phyloP scores from a whole-genome alignment of 805 yeast genomes.

The Barnettozyma sucrosica region DNA sequence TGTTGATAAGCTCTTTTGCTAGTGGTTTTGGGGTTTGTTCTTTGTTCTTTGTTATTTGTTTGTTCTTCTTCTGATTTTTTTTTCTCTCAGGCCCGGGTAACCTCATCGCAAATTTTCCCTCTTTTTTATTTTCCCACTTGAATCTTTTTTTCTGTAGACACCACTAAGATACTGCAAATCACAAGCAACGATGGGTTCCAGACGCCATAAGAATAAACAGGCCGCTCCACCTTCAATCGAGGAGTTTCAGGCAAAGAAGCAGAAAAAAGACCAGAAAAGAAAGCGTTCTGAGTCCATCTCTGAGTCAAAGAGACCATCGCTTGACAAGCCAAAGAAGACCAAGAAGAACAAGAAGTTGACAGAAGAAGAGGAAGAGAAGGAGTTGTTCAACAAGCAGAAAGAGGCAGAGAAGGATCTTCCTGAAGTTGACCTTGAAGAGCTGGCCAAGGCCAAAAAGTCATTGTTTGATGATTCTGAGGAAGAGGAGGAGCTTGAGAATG shows the following conservation, averaged over 20 bases:
- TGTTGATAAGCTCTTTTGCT: not conserved
- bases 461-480: slow-evolving; percentile 58
- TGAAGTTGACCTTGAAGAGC: slow-evolving; percentile 61
- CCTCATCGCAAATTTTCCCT: slow-evolving; percentile 15
- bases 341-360: slow-evolving; percentile 17
- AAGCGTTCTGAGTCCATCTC: slow-evolving; percentile 29
- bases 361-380: slow-evolving; percentile 24
- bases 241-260: slow-evolving; percentile 59
- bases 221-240: slow-evolving; percentile 87
- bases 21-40: not conserved
- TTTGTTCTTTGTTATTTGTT: not conserved
- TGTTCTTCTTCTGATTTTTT: not conserved
- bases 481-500: slow-evolving; percentile 30
- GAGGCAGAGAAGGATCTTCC: slow-evolving; percentile 48
- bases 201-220: slow-evolving; percentile 89
- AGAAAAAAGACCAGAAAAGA: slow-evolving; percentile 30
- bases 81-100: slow-evolving; percentile 8
- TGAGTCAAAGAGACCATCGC: slow-evolving; percentile 23
- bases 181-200: slow-evolving; percentile 65
- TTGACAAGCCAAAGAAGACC: slow-evolving; percentile 10
- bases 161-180: not conserved
- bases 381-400: slow-evolving; percentile 21
- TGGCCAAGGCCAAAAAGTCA: slow-evolving; percentile 64
- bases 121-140: not conserved
- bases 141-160: not conserved